Evolutionary conservation across 192 early-diverging fungal species (phyloP).

Genomic region (Phlyctochytrium planicorne): DNA sequence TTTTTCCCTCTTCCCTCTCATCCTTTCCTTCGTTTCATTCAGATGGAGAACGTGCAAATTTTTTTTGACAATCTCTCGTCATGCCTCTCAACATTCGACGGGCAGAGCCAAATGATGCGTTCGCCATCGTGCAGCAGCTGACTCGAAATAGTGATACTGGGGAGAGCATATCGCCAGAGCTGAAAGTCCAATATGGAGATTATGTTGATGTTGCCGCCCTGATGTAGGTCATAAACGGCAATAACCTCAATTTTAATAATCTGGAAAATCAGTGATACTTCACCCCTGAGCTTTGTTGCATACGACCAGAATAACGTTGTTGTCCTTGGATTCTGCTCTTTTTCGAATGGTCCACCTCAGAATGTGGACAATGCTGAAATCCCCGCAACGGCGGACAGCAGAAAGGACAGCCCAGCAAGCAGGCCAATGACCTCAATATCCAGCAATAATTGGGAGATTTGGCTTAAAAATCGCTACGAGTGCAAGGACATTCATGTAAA

Average conservation of each 20-base stretch:
- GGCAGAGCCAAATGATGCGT: constrained; percentile 37
- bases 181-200: constrained; percentile 6
- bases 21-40: too few relatives aligned
- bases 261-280: constrained; percentile 23
- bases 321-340: constrained; percentile 37
- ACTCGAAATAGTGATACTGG: constrained; percentile 27
- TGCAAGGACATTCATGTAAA: constrained; percentile 35
- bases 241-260: neutral
- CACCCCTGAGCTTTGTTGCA: constrained; percentile 37
- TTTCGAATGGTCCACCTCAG: constrained; percentile 38
- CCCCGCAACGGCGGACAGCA: neutral
- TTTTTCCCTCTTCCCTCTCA: too few relatives aligned
- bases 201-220: constrained; percentile 10
- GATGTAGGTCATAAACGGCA: constrained; percentile 11
- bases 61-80: too few relatives aligned
- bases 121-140: constrained; percentile 28
- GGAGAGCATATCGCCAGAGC: neutral
- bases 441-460: constrained; percentile 35
- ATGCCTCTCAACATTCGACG: constrained; percentile 29
- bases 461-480: constrained; percentile 38
- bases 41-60: too few relatives aligned
- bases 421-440: constrained; percentile 8
- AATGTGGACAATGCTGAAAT: constrained; percentile 22
- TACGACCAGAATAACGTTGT: constrained; percentile 22
- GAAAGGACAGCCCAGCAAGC: neutral